Conservation (phyloP, 768 basidiomycete species). For the Mycena crocata region DNA sequence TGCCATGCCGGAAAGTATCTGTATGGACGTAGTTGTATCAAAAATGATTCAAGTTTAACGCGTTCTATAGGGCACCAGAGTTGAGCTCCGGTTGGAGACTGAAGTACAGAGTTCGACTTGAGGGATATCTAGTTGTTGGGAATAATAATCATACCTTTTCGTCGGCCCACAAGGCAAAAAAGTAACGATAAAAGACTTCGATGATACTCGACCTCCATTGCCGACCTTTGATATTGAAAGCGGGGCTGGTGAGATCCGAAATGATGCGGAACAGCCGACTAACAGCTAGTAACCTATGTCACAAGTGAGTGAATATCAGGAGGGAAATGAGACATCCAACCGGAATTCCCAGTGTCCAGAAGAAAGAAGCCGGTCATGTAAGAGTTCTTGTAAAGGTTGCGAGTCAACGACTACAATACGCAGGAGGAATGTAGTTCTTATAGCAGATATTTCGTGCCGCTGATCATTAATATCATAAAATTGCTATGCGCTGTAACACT, state of each 20-base stretch:
- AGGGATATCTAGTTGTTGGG: neutral
- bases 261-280: constrained; percentile 73
- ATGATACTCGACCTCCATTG: constrained; percentile 76
- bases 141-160: constrained; percentile 61
- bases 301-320: constrained; percentile 1
- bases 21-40: constrained; percentile 74
- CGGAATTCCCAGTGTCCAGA: constrained; percentile 60
- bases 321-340: constrained; percentile 50
- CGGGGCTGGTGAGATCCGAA: constrained; percentile 72
- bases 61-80: no score
- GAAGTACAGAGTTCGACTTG: no score
- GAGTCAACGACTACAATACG: constrained; percentile 72
- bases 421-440: constrained; percentile 68
- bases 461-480: constrained; percentile 79
- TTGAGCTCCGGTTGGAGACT: no score
- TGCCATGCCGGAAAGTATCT: constrained; percentile 78
- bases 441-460: constrained; percentile 60
- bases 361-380: constrained; percentile 54
- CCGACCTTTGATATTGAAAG: constrained; percentile 69
- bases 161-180: constrained; percentile 73
- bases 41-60: constrained; percentile 67
- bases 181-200: constrained; percentile 70
- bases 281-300: constrained; percentile 60
- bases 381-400: constrained; percentile 67
- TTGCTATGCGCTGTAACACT: constrained; percentile 69